Conservation (phyloP, 2,329 filamentous ascomycete species). For the Cordyceps pruinosa region DNA sequence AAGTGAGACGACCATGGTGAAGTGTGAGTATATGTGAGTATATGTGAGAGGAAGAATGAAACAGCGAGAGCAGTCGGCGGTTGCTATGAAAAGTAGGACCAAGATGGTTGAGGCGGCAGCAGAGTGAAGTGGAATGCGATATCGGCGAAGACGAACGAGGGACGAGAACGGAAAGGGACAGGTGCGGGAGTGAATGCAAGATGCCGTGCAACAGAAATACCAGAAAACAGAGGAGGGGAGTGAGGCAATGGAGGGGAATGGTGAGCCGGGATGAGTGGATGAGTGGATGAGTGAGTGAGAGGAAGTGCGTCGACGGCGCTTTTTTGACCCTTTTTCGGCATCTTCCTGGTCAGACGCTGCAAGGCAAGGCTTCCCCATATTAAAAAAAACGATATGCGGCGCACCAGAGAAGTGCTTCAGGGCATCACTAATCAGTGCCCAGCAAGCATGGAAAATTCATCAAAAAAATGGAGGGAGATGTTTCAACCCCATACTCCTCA, state of each 20-base stretch:
- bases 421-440: too few relatives aligned
- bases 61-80: background rate
- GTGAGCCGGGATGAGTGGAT: background rate
- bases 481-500: too few relatives aligned
- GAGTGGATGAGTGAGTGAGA: background rate
- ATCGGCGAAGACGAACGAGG: background rate
- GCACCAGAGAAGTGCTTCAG: too few relatives aligned
- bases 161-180: background rate
- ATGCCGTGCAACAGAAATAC: background rate
- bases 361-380: slow-evolving; percentile 3
- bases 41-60: background rate
- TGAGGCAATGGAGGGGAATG: background rate
- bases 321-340: slow-evolving; percentile 4
- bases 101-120: background rate
- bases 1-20: slow-evolving; percentile 12
- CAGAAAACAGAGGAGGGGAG: background rate
- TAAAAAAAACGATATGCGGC: slow-evolving; percentile 4
- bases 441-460: too few relatives aligned
- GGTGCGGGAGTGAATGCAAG: background rate
- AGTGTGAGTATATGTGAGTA: background rate
- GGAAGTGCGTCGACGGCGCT: background rate
- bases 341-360: background rate
- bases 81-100: background rate
- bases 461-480: too few relatives aligned
- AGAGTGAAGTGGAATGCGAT: too few relatives aligned